Base-by-base conservation (phyloP, 2,329 filamentous ascomycete genomes). In the Talaromyces marneffei region DNA sequence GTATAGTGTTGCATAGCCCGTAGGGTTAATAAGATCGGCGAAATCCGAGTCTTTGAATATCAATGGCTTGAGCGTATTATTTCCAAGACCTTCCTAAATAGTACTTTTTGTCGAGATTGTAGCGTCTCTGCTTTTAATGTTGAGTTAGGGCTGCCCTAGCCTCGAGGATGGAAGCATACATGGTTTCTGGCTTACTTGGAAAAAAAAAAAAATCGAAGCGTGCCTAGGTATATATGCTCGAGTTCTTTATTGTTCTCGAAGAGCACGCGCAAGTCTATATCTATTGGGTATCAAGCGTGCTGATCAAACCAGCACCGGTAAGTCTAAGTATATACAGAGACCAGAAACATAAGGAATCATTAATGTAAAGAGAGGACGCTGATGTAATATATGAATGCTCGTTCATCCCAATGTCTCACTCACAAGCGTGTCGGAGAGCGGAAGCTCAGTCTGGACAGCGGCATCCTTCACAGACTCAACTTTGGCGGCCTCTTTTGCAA, bases 401-500 rank as follows among this genome's bases (percentile, higher is more conserved):
- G 23, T n/a, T 62, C 58, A 65, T 59, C 62, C 62, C 42, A 65
- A 60, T 18, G 57, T 57, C 61, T 64, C 62, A 20, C 59, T 63
- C 6, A 66, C 53, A 14, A 67, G 57, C 23, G 57, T 14, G 29
- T 62, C 65, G 3, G 59, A 54, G 14, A 59, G 37, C 18, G 42
- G 61, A 27, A 57, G 40, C 54, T 66, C 35, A 7, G 64, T 40
- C 40, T 65, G 63, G 10, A 60, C 29, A 9, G 64, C 61, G n/a
- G 61, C 48, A 25, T 70, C 58, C 33, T 64, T 63, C 12, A 57
- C 56, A 12, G 65, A 64, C 33, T 65, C 64, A 12, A 68, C 66
- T 62, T 75, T 70, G 16, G 66, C 65, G 27, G 64, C 59, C 63
- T 75, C 71, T 59, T 72, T 74, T 6, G 66, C 63, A 4, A 67